Evolutionary conservation across 2,329 filamentous ascomycete genomes (phyloP), one percentile per base, ranked within the genome.

Genomic region (Mycocentrospora acerina): DNA sequence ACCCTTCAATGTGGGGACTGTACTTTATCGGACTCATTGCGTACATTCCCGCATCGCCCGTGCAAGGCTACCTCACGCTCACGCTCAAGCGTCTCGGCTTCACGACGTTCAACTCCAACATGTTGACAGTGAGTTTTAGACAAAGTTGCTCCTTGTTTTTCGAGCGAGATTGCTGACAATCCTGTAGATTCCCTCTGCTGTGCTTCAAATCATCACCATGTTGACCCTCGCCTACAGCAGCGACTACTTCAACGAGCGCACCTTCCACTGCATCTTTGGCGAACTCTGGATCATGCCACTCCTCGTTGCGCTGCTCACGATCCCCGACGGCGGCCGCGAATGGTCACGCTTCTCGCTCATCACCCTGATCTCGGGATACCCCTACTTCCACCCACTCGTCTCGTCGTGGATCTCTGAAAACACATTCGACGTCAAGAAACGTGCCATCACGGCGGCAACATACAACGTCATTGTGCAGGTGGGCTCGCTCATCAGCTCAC

Each of bases 381-480:
- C 69, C 0, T 72, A 71, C 37, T 65, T 70, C 32, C 75, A 83
- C 53, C 78, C 81, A 0, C 77, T 83, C 19, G 64, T 81, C 2
- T 81, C 83, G 0, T 80, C 75, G 0, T 77, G 80, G 62, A 81
- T 76, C 2, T 81, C 78, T 3, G 74, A 80, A 35, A 86, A 85
- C 54, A 77, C 80, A 2, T 81, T 82, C 46, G 72, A 76, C 1
- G 80, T 86, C 8, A 72, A 81, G 9, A 80, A 78, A 5, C 70
- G 82, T 6, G 79, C 82, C 2, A 79, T 86, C 2, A 79, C 79
- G 0, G 77, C 80, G 0, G 81, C 79, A 0, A 65, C 80, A n/a
- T 85, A 85, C 62, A 85, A 84, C 53, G 70, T 73, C 46, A 59
- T 59, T 22, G 68, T 71, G 10, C 70, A 73, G 33, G 53, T 64